A percentile compares a stretch with the other conserved stretches of the same genome.
These are phyloP conservation scores for Coprinopsis cinerea DNA, from an alignment of 768 basidiomycete species.

Conservation along the genomic window DNA sequence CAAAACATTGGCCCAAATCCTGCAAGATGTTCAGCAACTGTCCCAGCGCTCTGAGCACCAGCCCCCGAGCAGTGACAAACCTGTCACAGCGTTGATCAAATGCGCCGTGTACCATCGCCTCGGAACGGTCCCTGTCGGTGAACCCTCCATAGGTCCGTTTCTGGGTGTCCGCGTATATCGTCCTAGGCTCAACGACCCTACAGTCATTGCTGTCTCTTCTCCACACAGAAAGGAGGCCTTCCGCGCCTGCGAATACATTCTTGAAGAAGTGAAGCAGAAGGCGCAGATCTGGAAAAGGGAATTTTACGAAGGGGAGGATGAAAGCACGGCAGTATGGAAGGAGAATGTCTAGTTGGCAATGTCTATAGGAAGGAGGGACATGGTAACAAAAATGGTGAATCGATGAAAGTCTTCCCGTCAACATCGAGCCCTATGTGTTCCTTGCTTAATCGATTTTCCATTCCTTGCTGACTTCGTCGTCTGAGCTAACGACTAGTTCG, in stretches of 20 bases:
- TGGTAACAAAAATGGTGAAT: too few species aligned
- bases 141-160: conserved; percentile 61
- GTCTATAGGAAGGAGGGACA: too few species aligned
- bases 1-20: conserved; percentile 64
- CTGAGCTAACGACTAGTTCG: conserved; percentile 74
- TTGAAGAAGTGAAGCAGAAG: conserved; percentile 81
- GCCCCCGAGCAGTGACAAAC: conserved; percentile 19
- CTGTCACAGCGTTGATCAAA: conserved; percentile 38
- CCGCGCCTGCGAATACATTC: conserved; percentile 68
- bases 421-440: neutral
- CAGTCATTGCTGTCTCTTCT: conserved; percentile 76
- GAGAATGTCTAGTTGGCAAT: conserved; percentile 35
- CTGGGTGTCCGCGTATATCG: neutral
- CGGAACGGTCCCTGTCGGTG: conserved; percentile 70
- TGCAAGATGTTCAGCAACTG: conserved; percentile 38
- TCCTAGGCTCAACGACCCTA: conserved; percentile 1
- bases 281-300: conserved; percentile 93
- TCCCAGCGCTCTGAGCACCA: conserved; percentile 41
- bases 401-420: too few species aligned
- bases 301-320: conserved; percentile 67
- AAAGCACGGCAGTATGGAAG: conserved; percentile 66
- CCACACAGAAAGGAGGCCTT: conserved; percentile 84
- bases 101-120: conserved; percentile 72
- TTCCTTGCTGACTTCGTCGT: conserved; percentile 55
- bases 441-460: conserved; percentile 70